A percentile compares a stretch with the other conserved stretches of the same genome.
Evolutionary conservation across 495 filamentous ascomycete genomes (phyloP).

Genomic region (Astrothelium macrocarpum): DNA sequence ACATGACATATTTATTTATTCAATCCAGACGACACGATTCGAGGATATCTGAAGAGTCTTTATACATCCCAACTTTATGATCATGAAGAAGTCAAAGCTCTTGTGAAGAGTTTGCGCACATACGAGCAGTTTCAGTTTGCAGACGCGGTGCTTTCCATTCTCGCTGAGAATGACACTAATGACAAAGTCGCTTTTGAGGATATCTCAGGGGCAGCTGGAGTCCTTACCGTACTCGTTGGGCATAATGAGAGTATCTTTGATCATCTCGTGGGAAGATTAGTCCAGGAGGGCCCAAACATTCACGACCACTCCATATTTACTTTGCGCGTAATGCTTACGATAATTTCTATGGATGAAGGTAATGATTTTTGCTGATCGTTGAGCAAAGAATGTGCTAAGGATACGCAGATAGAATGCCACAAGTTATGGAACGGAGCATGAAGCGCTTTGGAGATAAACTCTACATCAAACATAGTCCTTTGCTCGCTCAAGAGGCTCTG

Average conservation of each 20-base stretch:
- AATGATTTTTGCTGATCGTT: too few relatives aligned
- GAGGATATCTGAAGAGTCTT: not conserved
- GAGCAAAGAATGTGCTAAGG: too few relatives aligned
- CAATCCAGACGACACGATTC: not conserved
- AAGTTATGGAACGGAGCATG: constrained; percentile 56
- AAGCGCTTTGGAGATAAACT: constrained; percentile 73
- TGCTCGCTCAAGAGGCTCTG: constrained; percentile 83
- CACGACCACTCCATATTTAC: constrained; percentile 52
- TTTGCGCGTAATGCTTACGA: constrained; percentile 56
- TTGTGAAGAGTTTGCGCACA: constrained; percentile 3
- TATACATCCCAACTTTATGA: not conserved
- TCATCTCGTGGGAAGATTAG: constrained; percentile 37
- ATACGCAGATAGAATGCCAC: constrained; percentile 39
- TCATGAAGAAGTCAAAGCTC: not conserved
- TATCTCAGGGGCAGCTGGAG: constrained; percentile 35
- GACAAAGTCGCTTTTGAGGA: constrained; percentile 5
- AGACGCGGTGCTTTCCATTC: constrained; percentile 13
- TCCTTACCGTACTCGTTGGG: constrained; percentile 32
- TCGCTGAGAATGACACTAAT: not conserved
- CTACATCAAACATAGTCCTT: constrained; percentile 73
- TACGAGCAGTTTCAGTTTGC: constrained; percentile 11
- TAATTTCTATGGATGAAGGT: constrained; percentile 47
- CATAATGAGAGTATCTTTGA: constrained; percentile 34
- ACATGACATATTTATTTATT: too few relatives aligned
- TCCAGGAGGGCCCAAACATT: not conserved